Evolutionary conservation across 352 stramenopile genomes (phyloP), one percentile per base, ranked within the genome.

Genomic region (Pythium inflatum): DNA sequence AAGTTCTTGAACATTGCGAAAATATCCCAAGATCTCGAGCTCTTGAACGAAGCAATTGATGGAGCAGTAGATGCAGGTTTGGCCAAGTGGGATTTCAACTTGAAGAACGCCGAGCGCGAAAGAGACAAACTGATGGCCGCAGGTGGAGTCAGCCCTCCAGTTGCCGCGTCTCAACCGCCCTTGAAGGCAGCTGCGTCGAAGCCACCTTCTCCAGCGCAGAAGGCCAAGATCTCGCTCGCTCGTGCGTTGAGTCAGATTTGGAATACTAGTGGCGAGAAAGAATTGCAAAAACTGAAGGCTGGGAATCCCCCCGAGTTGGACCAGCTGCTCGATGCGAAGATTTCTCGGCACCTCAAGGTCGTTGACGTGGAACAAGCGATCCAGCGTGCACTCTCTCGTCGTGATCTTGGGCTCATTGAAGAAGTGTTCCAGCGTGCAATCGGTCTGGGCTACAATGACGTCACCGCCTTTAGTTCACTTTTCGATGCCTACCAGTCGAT

Each of bases 61-160:
- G 75, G 77, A 57, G 85, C 85, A 2, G 59, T 85, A 16, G 74
- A 74, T 24, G 82, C 74, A 46, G 85, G 85, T n/a, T 67, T 93
- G 34, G 85, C 85, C 0, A 91, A 91, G 50, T 93, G 85, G 85
- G 83, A 93, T 67, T 91, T 93, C 31, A 93, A 93, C 60, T 49
- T 93, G 3, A 93, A 93, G 54, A 93, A 91, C 46, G 85, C 85
- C 11, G 80, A 91, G 68, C 62, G 79, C 30, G 83, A 93, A 53
- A 77, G 80, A 12, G 85, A 93, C 24, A 88, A 89, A 43, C 58
- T 93, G 13, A 53, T 82, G 18, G 74, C 74, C 7, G 68, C 49
- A 25, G 65, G 30, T 12, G 27, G 25, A 25, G 25, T 22, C 34
- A 77, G 14, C 34, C 1, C 16, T 9, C 54, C 36, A 49, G 38